Base-by-base conservation (phyloP, 1,284 basidiomycete species). In the Ustilago vetiveriae region DNA sequence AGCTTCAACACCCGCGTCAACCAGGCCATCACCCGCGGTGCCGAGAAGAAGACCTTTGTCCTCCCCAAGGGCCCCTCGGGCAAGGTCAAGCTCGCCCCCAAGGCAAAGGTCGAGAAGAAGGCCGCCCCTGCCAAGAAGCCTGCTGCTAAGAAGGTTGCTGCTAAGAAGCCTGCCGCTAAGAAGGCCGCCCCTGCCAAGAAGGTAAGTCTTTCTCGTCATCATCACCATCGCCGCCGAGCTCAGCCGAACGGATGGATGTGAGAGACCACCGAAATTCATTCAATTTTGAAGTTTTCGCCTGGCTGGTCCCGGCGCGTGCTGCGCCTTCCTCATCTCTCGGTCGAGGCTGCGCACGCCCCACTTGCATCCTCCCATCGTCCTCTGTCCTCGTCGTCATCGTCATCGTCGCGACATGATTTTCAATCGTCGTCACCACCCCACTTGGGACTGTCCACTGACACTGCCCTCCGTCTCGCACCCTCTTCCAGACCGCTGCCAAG, bases 41-140 rank as follows among this genome's bases (percentile, higher is more conserved):
- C 87, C 43, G 90, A 92, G 82, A 92, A 90, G 82, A 88, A 88
- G 51, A 84, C 89, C 73, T 92, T 96, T 80, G 83, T 87, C 47
- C 87, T 94, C 44, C 93, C 93, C 80, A 95, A 94, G 87, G 93
- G 92, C 37, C 78, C 82, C 63, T 83, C 83, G 38, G 92, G 92
- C 48, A 89, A 90, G 75, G 90, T 95, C 63, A 94, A 94, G 84
- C 85, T 88, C 37, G 86, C 90, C 39, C 77, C 84, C 88, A 88
- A 84, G 82, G 57, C 53, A 54, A 66, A 70, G 59, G 87, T 89
- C 84, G 81, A 83, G 19, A 85, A 86, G 77, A 60, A 70, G 69
- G 74, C 77, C 63, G 81, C 87, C 81, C 82, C 85, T 83, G 74
- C 55, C 36, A 77, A 74, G 66, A 75, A 76, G 67, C 49, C 72